Base-by-base conservation (phyloP, 139 green algal genomes). In the Chlamydomonas incerta region DNA sequence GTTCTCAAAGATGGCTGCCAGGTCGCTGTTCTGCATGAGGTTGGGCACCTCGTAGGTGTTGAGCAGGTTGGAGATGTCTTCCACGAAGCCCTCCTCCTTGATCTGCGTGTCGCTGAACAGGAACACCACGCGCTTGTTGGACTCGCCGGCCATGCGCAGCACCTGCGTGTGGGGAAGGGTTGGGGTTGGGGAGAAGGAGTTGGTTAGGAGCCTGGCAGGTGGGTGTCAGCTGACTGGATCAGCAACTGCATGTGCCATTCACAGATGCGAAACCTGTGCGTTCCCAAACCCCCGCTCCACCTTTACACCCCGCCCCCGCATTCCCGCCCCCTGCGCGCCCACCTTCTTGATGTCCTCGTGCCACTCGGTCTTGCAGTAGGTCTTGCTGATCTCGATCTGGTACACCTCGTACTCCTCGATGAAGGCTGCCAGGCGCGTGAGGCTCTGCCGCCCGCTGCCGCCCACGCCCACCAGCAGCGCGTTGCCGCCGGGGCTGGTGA, bases 41-140 rank as follows among this genome's bases (percentile, higher is more conserved):
- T 97, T 97, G 65, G 94, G 94, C 41, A 97, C 94, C 88, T 96
- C 94, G 70, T 88, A 90, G 6, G 93, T 96, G 88, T 97, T 97
- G 76, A 97, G 94, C 72, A 97, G 86, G 90, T 97, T 97, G 65
- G 90, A 94, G 65, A 97, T 87, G 88, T 97, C 94, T 88, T 97
- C 94, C 65, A 97, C 86, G 47, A 96, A 95, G 2, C 72, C 86
- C 87, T 97, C 95, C 33, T 91, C 70, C 77, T 94, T 92, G 74
- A 97, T 93, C 89, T 97, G 94, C 4, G 93, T 96, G 89, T 97
- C 95, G 29, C 83, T 88, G 80, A 97, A 96, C 35, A 97, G 84
- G 87, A 97, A 96, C 8, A 95, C 86, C 35, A 93, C 81, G 72
- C 92, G 90, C 85, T 95, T 90, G 87, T 92, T 93, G 41, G 92